A percentile compares a stretch with the other conserved stretches of the same genome.
Conservation (phyloP, 2,329 filamentous ascomycete genomes). For the Harringtonia aguacate region DNA sequence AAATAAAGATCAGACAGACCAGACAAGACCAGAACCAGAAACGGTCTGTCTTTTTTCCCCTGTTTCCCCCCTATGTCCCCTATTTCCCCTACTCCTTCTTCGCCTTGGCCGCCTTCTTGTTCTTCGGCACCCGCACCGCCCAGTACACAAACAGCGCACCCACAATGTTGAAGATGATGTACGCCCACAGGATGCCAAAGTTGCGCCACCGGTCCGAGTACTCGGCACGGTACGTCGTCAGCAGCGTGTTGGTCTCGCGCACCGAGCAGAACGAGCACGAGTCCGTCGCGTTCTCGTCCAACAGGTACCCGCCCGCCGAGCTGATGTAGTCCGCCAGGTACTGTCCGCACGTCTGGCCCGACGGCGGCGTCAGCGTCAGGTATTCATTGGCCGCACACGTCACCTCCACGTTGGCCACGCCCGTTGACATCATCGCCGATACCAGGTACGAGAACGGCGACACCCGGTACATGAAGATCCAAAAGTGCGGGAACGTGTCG, state of each 20-base stretch:
- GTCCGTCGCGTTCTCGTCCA: conserved; percentile 33
- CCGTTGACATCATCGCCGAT: conserved; percentile 58
- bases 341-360: conserved; percentile 44
- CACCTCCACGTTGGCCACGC: conserved; percentile 56
- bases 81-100: conserved; percentile 15
- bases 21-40: neutral
- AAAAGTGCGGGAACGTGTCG: conserved; percentile 53
- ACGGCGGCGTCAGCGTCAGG: conserved; percentile 52
- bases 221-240: conserved; percentile 34
- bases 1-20: neutral
- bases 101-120: conserved; percentile 11
- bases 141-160: conserved; percentile 28
- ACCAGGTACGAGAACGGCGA: conserved; percentile 79
- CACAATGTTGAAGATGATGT: conserved; percentile 39
- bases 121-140: conserved; percentile 15
- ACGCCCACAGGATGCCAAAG: conserved; percentile 48
- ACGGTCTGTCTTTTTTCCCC: neutral
- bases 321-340: conserved; percentile 46
- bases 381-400: conserved; percentile 60
- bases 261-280: conserved; percentile 47
- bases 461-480: conserved; percentile 75
- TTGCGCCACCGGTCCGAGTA: conserved; percentile 58
- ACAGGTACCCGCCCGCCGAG: conserved; percentile 40
- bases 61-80: too few relatives aligned
- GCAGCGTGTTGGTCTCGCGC: conserved; percentile 38